phyloP scores from a whole-genome alignment of 768 basidiomycete species.

The Boletus insuetus region DNA sequence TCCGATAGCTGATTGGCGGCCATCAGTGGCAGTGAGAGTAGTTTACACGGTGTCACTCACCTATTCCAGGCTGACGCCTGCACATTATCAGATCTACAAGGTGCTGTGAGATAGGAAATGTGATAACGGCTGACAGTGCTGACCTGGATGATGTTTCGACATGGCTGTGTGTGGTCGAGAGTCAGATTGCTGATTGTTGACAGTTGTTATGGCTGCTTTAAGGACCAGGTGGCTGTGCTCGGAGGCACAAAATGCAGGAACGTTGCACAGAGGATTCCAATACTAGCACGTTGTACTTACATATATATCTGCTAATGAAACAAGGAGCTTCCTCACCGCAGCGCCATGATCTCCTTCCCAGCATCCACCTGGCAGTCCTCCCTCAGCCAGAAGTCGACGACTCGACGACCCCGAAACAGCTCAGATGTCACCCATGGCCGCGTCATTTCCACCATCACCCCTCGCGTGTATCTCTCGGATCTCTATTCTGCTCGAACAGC shows the following conservation, averaged over 20 bases:
- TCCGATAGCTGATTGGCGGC: slow-evolving; percentile 71
- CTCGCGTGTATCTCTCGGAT: slow-evolving; percentile 63
- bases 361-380: slow-evolving; percentile 28
- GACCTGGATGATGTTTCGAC: slow-evolving; percentile 92
- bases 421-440: slow-evolving; percentile 16
- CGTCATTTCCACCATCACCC: slow-evolving; percentile 35
- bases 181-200: slow-evolving; percentile 10
- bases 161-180: slow-evolving; percentile 37
- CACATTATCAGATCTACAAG: slow-evolving; percentile 93
- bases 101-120: not conserved
- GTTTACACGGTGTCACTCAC: slow-evolving; percentile 41
- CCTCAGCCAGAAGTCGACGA: slow-evolving; percentile 19
- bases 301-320: slow-evolving; percentile 12
- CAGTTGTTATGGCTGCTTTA: slow-evolving; percentile 2
- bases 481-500: slow-evolving; percentile 51
- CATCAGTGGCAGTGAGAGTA: slow-evolving; percentile 7
- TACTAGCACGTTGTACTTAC: not conserved
- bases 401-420: slow-evolving; percentile 9
- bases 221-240: slow-evolving; percentile 14
- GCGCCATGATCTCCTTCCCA: slow-evolving; percentile 34
- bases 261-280: not conserved
- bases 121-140: not conserved
- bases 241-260: too few species aligned
- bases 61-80: slow-evolving; percentile 95
- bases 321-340: not conserved